Base-by-base conservation (phyloP, 495 filamentous ascomycete species). In the Cercophora newfieldiana region DNA sequence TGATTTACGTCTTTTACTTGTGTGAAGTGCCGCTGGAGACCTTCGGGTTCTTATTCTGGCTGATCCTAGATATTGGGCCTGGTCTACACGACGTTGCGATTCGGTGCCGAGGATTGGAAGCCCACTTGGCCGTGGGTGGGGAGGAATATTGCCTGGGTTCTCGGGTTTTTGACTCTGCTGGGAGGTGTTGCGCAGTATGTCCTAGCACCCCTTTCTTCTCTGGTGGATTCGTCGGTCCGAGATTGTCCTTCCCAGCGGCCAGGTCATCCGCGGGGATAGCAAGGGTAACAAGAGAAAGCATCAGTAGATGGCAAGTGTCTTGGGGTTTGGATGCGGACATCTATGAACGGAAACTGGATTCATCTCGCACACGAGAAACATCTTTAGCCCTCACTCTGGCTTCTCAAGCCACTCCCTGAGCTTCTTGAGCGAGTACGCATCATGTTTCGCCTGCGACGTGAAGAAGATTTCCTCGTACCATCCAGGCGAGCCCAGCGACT, bases 1-100 rank as follows among this genome's bases (percentile, higher is more conserved):
- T 78, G 7, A 68, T 83, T 47, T 77, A 76, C 66, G 68, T 67
- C 14, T 65, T 81, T 56, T 80, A 71, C 69, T 74, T 84, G 29
- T 69, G 72, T 68, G 77, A 82, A 62, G 56, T 69, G 31, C 29
- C 57, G 0, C 68, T 79, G 18, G 81, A 84, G 66, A 64, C 66
- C n/a, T 8, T 71, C 50, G 79, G 78, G 12, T 82, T 81, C 69
- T 49, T 59, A 21, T 57, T 77, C 53, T 83, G 80, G 80, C 72
- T 81, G 24, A 3, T 80, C 3, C 60, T 82, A 8, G 80, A 83
- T 68, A n/a, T 12, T 77, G 21, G 72, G 72, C 1, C 70, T 84
- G 33, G 71, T 82, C 18, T 79, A 77, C 63, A 71, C 73, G 5
- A 69, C 77, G 0, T 31, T 81, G 7, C 70, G 68, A 29, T 79